Evolutionary conservation across 257 asterid genomes (phyloP), one percentile per base, ranked within the genome.

Genomic region (Salvia miltiorrhiza): DNA sequence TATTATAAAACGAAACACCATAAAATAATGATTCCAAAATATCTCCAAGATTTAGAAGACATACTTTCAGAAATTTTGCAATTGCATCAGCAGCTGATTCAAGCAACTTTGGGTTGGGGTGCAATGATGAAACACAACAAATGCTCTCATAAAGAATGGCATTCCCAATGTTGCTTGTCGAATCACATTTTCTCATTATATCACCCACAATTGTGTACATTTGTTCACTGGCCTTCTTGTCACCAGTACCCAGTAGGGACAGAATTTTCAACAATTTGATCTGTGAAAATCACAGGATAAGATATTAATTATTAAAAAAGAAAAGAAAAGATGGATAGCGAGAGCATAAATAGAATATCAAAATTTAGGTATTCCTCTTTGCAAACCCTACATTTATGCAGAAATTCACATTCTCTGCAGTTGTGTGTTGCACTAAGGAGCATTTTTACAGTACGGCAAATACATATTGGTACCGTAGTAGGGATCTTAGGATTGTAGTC

Each of bases 81-180:
- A 87, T 80, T 63, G 93, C 93, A 75, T 86, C 96, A 13, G 99
- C 97, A 48, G 97, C 97, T 76, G 95, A 77, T 82, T 84, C 96
- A 58, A 94, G 79, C 79, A 87, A 81, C 84, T 90, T 94, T 33
- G 96, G 88, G 69, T 86, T 94, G 20, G 96, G 95, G 72, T 85
- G 95, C 69, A 91, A 75, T 67, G 97, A 87, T 64, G 99, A 80
- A 76, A 89, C 87, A 75, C 97, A 90, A 74, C 97, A 86, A 77
- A 94, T 85, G 87, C 95, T 79, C 86, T 94, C 96, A 75, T 90
- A 94, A 70, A 90, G 89, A 81, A 94, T 79, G 64, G 97, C 96
- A 76, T 94, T 94, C 63, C 99, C 97, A 12, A 90, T 89, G 73
- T 94, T 94, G 77, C 89, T 89, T 16, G 96, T 82, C 17, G 96